Conservation (phyloP, 1,284 basidiomycete genomes). For the Cystobasidium sp. region DNA sequence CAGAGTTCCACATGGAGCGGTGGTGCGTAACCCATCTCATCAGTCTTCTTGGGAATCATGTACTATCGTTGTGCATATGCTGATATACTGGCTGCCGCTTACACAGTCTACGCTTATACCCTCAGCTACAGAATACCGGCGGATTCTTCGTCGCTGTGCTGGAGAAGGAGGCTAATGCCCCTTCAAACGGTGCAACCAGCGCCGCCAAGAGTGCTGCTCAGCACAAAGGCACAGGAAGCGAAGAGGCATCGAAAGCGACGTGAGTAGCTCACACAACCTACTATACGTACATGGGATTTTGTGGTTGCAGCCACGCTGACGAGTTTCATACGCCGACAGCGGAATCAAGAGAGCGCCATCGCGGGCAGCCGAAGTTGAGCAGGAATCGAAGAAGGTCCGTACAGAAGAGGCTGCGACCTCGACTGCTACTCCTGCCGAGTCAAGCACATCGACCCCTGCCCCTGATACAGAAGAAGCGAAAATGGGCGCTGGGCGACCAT, state of each 20-base stretch:
- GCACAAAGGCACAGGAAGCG: too few relatives aligned
- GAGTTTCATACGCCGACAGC: neutral
- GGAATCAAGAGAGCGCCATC: slow-evolving; percentile 33
- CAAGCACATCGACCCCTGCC: slow-evolving; percentile 46
- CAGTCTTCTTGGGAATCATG: neutral
- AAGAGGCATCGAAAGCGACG: too few relatives aligned
- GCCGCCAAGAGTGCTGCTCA: neutral
- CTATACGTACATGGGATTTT: too few relatives aligned
- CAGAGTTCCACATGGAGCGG: slow-evolving; percentile 67
- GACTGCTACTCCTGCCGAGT: neutral
- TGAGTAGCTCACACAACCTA: too few relatives aligned
- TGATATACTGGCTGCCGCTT: neutral
- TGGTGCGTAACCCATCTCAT: slow-evolving; percentile 64
- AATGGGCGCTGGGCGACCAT: slow-evolving; percentile 61
- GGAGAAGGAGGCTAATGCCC: slow-evolving; percentile 60
- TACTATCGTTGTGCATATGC: neutral
- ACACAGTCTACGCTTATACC: slow-evolving; percentile 80
- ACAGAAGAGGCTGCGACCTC: neutral
- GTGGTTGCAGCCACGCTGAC: too few relatives aligned
- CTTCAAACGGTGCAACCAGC: neutral
- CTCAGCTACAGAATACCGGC: slow-evolving; percentile 94
- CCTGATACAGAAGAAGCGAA: slow-evolving; percentile 56
- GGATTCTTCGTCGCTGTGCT: slow-evolving; percentile 96
- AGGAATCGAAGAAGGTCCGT: neutral
- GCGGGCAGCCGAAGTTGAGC: slow-evolving; percentile 10